Evolutionary conservation across 805 yeast species (phyloP).

Genomic region (Torulaspora franciscae): DNA sequence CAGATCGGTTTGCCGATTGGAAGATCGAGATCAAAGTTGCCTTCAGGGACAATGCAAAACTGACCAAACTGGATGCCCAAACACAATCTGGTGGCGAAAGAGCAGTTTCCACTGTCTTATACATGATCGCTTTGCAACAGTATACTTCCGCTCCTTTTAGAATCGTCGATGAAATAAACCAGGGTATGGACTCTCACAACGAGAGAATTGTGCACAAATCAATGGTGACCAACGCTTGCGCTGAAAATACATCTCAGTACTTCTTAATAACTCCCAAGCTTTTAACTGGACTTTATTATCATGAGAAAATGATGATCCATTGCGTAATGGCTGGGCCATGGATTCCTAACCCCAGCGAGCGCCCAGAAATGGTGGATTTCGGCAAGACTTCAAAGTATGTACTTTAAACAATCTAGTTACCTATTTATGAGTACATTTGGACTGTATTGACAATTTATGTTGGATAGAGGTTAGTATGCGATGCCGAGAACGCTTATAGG

Average conservation of each 20-base stretch:
- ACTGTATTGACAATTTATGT: no score
- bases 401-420: constrained; percentile 5
- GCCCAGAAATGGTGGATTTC: constrained; percentile 33
- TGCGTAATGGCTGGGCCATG: constrained; percentile 66
- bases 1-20: constrained; percentile 63
- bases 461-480: neutral
- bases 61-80: constrained; percentile 71
- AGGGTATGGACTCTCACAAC: constrained; percentile 95
- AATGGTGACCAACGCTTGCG: constrained; percentile 80
- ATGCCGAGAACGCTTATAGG: neutral
- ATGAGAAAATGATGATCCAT: constrained; percentile 75
- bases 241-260: constrained; percentile 64
- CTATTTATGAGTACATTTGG: neutral
- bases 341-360: constrained; percentile 38
- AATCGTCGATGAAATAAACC: constrained; percentile 96
- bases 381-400: constrained; percentile 36
- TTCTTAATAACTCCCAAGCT: constrained; percentile 91
- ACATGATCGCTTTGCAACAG: constrained; percentile 85
- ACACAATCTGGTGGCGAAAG: constrained; percentile 98
- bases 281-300: constrained; percentile 70
- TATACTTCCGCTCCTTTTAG: constrained; percentile 85
- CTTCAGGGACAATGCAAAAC: constrained; percentile 71
- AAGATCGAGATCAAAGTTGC: constrained; percentile 75
- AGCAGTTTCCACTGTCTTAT: constrained; percentile 89
- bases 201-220: constrained; percentile 81